A percentile compares a stretch with the other conserved stretches of the same genome.
phyloP scores from a whole-genome alignment of 345 rosid genomes.

The Linum tenue region DNA sequence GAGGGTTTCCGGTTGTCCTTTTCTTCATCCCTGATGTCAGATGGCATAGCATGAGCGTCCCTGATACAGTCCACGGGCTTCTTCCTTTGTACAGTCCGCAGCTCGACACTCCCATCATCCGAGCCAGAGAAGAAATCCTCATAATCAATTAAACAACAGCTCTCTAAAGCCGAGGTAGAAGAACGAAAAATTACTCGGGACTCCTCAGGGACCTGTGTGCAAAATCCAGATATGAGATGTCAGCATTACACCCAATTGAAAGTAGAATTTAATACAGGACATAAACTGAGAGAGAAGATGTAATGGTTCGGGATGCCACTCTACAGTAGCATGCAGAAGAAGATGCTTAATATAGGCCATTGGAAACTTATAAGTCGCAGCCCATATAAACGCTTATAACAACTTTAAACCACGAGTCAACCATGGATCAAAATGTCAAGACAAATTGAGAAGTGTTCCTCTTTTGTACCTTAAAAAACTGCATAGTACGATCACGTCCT shows the following conservation, averaged over 20 bases:
- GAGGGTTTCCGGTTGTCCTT: conserved; percentile 21
- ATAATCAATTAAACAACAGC: conserved; percentile 78
- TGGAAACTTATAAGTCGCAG: too few species aligned
- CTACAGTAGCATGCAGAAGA: neutral
- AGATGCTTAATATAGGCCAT: neutral
- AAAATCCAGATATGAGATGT: conserved; percentile 15
- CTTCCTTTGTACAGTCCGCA: conserved; percentile 61
- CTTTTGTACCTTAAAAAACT: conserved; percentile 37
- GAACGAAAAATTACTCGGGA: conserved; percentile 69
- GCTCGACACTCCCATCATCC: conserved; percentile 83
- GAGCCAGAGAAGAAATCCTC: conserved; percentile 87
- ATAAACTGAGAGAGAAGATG: too few species aligned
- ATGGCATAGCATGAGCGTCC: conserved; percentile 54
- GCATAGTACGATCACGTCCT: conserved; percentile 91
- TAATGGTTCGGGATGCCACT: neutral
- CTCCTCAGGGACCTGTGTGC: conserved; percentile 63
- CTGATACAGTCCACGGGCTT: conserved; percentile 63
- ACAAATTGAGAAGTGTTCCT: neutral
- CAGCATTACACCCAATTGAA: conserved; percentile 1
- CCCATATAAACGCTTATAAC: neutral
- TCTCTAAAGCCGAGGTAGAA: conserved; percentile 73
- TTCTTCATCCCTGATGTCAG: conserved; percentile 18
- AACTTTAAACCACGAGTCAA: neutral
- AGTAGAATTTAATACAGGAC: too few species aligned
- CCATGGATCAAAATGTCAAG: neutral